Evolutionary conservation across 371 early-diverging fungal species (phyloP).

Genomic region (Globomyces sp.): DNA sequence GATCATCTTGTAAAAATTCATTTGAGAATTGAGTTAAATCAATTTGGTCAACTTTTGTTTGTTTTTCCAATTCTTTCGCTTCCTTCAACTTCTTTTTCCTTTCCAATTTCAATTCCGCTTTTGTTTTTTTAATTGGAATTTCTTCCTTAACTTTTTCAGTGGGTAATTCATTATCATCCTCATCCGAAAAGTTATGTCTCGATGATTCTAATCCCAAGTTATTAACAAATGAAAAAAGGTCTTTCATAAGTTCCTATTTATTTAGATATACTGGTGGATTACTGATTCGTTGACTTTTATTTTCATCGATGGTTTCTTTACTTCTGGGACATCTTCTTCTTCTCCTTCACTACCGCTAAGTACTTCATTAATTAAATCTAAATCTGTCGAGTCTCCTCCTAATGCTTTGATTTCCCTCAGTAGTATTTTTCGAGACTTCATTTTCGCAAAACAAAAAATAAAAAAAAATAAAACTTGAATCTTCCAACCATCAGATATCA

Average conservation of each 20-base stretch:
- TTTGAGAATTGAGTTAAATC: slow-evolving; percentile 16
- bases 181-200: slow-evolving; percentile 8
- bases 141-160: neutral
- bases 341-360: slow-evolving; percentile 39
- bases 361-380: slow-evolving; percentile 49
- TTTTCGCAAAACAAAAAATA: neutral
- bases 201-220: slow-evolving; percentile 10
- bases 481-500: too few relatives aligned
- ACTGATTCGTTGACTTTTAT: too few relatives aligned
- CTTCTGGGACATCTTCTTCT: slow-evolving; percentile 24
- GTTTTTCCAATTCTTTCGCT: slow-evolving; percentile 20
- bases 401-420: slow-evolving; percentile 52
- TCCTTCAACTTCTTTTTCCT: slow-evolving; percentile 16
- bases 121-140: slow-evolving; percentile 1
- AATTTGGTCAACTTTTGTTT: slow-evolving; percentile 9
- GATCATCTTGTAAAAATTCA: slow-evolving; percentile 23
- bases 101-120: slow-evolving; percentile 21
- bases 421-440: slow-evolving; percentile 26
- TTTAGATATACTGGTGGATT: neutral
- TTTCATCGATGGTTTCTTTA: too few relatives aligned
- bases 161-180: neutral
- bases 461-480: too few relatives aligned
- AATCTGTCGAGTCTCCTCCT: slow-evolving; percentile 53
- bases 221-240: slow-evolving; percentile 8
- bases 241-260: slow-evolving; percentile 14